Evolutionary conservation across 306 rosid species (phyloP).

Genomic region (Ziziphus jujuba): DNA sequence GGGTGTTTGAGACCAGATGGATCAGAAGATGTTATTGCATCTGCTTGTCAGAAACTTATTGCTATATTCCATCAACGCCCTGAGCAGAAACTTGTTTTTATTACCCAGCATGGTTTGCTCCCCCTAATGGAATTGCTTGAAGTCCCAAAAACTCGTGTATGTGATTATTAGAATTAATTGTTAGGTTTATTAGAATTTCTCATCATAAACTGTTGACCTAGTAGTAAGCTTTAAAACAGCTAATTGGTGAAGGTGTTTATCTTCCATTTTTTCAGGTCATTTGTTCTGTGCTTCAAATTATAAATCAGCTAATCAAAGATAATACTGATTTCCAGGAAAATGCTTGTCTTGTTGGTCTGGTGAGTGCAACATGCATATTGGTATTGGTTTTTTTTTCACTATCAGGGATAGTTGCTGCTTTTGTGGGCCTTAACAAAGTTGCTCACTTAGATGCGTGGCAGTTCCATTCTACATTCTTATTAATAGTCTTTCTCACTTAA

Average conservation of each 20-base stretch:
- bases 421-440: too few relatives aligned
- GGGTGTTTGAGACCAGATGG: slow-evolving; percentile 80
- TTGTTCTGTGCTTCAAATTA: slow-evolving; percentile 95
- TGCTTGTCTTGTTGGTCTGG: slow-evolving; percentile 98
- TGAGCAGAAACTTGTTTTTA: slow-evolving; percentile 92
- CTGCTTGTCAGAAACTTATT: slow-evolving; percentile 87
- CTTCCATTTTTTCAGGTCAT: slow-evolving; percentile 56
- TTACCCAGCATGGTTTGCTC: slow-evolving; percentile 91
- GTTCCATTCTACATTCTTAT: slow-evolving; percentile 3
- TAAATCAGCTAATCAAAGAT: slow-evolving; percentile 88
- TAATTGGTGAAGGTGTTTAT: not conserved
- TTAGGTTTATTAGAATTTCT: slow-evolving; percentile 7
- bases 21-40: slow-evolving; percentile 82
- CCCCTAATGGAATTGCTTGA: slow-evolving; percentile 91
- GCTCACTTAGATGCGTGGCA: too few relatives aligned
- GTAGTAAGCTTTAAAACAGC: slow-evolving; percentile 13
- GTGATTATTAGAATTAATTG: slow-evolving; percentile 28
- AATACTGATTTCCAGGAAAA: slow-evolving; percentile 91
- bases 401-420: too few relatives aligned
- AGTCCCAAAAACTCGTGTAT: slow-evolving; percentile 82
- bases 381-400: slow-evolving; percentile 10
- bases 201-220: slow-evolving; percentile 17
- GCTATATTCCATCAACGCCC: slow-evolving; percentile 80
- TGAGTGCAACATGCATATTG: slow-evolving; percentile 40
- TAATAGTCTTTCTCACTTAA: too few relatives aligned